These are phyloP conservation scores for Arxiozyma bovina DNA, from an alignment of 1,139 yeast species.

Conservation along the genomic window DNA sequence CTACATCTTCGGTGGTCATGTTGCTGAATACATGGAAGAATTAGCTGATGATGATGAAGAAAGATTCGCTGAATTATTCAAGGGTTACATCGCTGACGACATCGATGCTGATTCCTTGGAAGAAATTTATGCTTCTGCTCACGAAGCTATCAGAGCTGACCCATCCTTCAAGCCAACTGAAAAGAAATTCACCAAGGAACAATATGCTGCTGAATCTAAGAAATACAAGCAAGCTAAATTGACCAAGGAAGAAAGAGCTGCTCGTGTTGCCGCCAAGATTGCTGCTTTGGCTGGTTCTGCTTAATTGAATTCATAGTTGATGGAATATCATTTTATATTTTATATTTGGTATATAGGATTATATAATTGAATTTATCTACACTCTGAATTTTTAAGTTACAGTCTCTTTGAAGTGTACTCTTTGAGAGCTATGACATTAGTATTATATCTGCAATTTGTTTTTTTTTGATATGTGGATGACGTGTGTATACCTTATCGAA, in stretches of 20 bases:
- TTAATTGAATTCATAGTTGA: conserved; percentile 15
- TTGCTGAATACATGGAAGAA: conserved; percentile 99
- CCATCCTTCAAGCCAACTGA: conserved; percentile 86
- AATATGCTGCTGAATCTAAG: conserved; percentile 94
- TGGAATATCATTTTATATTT: neutral
- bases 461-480: neutral
- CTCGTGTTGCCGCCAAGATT: conserved; percentile 84
- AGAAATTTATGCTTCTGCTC: conserved; percentile 92
- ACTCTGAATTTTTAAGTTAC: neutral
- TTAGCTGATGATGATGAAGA: conserved; percentile 99
- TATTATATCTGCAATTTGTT: neutral
- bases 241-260: conserved; percentile 86
- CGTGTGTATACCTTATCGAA: neutral
- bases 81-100: conserved; percentile 93
- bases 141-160: conserved; percentile 91
- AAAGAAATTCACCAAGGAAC: conserved; percentile 94
- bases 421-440: neutral
- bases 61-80: conserved; percentile 94
- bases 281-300: conserved; percentile 49
- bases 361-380: neutral
- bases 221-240: conserved; percentile 84
- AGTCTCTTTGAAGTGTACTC: neutral
- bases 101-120: conserved; percentile 95
- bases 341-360: neutral
- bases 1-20: conserved; percentile 99